A percentile compares a stretch with the other conserved stretches of the same genome.
These are phyloP conservation scores for Penstemon eatonii DNA, from an alignment of 257 asterid genomes.

Conservation along the genomic window DNA sequence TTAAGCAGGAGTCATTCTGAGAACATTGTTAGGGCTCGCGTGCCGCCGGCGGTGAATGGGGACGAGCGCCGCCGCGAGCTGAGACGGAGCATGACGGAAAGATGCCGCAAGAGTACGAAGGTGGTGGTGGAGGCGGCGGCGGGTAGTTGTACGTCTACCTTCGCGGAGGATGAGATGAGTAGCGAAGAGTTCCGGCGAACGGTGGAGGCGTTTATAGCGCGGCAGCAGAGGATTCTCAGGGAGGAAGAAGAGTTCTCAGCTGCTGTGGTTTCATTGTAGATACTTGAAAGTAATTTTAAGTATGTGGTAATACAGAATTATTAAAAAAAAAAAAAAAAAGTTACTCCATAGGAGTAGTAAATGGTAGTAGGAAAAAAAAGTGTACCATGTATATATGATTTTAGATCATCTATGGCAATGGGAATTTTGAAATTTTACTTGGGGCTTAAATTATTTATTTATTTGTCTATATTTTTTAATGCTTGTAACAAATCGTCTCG, in stretches of 20 bases:
- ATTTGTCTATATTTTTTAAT: too few relatives aligned
- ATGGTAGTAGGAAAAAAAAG: too few relatives aligned
- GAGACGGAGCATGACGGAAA: conserved; percentile 57
- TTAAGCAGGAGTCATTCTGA: conserved; percentile 50
- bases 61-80: conserved; percentile 38
- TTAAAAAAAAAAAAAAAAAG: background rate
- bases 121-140: conserved; percentile 12
- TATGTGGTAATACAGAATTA: background rate
- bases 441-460: too few relatives aligned
- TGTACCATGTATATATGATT: background rate
- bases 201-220: conserved; percentile 85
- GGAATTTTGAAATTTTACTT: background rate
- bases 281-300: too few relatives aligned
- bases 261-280: conserved; percentile 28
- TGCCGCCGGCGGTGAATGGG: background rate
- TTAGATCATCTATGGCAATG: conserved; percentile 1
- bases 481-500: background rate
- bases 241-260: conserved; percentile 51
- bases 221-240: conserved; percentile 81
- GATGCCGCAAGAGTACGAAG: conserved; percentile 26
- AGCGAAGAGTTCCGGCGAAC: conserved; percentile 73
- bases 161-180: conserved; percentile 63
- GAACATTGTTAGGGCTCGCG: conserved; percentile 30
- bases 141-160: background rate
- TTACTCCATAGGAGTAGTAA: background rate